Conservation (phyloP, 2,329 filamentous ascomycete genomes). For the Colletotrichum acutatum region DNA sequence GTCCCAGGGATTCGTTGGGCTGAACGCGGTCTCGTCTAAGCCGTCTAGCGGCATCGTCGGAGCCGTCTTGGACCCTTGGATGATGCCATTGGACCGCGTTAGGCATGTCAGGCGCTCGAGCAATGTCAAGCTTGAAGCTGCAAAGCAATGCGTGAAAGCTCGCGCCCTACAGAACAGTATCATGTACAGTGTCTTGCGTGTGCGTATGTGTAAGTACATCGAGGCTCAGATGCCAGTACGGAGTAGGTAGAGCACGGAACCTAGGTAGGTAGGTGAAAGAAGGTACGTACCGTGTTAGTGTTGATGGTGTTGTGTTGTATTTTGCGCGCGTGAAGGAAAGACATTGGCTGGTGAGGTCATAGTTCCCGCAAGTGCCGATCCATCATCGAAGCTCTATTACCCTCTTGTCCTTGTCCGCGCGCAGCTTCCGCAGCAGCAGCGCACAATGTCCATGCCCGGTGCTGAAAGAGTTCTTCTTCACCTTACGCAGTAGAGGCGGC, state of each 20-base stretch:
- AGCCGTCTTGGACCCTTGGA: constrained; percentile 31
- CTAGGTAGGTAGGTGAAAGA: too few species aligned
- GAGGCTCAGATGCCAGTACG: background rate
- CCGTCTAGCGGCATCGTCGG: constrained; percentile 22
- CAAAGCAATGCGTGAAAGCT: background rate
- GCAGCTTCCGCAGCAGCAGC: background rate
- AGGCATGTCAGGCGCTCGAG: constrained; percentile 5
- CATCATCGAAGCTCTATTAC: constrained; percentile 28
- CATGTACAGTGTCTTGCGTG: too few species aligned
- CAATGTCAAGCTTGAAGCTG: background rate
- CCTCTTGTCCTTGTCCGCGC: background rate
- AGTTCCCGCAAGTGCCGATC: constrained; percentile 37
- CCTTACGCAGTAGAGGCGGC: too few species aligned
- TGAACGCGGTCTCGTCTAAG: constrained; percentile 27
- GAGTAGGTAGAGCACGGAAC: background rate
- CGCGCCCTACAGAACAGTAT: too few species aligned
- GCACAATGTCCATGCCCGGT: constrained; percentile 1
- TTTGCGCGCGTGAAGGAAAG: background rate
- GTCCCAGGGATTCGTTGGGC: constrained; percentile 16
- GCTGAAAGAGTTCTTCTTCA: constrained; percentile 1
- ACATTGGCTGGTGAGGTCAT: constrained; percentile 37
- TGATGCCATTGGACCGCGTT: constrained; percentile 31
- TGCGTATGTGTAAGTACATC: too few species aligned
- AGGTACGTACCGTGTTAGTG: background rate
- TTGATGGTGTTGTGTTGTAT: background rate